These are phyloP conservation scores for Didymella pomorum DNA, from an alignment of 2,329 filamentous ascomycete species.

Conservation along the genomic window DNA sequence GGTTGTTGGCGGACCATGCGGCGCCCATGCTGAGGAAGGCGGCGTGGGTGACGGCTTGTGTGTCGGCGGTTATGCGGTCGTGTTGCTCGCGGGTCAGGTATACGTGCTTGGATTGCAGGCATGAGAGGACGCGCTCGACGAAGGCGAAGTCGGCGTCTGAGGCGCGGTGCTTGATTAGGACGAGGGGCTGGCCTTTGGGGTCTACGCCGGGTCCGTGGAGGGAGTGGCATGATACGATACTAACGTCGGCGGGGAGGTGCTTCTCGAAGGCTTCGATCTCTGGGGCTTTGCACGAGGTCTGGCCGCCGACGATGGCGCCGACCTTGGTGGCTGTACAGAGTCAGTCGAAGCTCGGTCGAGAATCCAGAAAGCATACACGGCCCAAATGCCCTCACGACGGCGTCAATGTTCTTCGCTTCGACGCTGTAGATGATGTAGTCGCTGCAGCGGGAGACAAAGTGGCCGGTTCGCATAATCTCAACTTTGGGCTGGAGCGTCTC, in stretches of 20 bases:
- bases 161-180: constrained; percentile 92
- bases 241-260: constrained; percentile 84
- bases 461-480: constrained; percentile 91
- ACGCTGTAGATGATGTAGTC: constrained; percentile 99
- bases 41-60: constrained; percentile 96
- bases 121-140: constrained; percentile 82
- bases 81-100: constrained; percentile 87
- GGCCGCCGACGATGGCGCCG: constrained; percentile 93
- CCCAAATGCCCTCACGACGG: constrained; percentile 86
- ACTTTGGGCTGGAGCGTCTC: constrained; percentile 72
- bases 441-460: constrained; percentile 93
- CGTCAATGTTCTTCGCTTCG: constrained; percentile 88
- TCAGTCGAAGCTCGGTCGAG: constrained; percentile 19
- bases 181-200: constrained; percentile 86
- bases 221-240: constrained; percentile 95
- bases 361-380: constrained; percentile 73
- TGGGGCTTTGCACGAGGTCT: constrained; percentile 97
- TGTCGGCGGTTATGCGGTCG: constrained; percentile 97
- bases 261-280: constrained; percentile 94
- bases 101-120: constrained; percentile 85
- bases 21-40: constrained; percentile 97
- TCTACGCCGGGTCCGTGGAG: constrained; percentile 93
- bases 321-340: constrained; percentile 80
- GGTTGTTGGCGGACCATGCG: constrained; percentile 92
- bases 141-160: constrained; percentile 77